Percentiles rank a stretch among this genome's conserved stretches.
Conservation (phyloP, 768 basidiomycete species). For the Polyporus arcularius region DNA sequence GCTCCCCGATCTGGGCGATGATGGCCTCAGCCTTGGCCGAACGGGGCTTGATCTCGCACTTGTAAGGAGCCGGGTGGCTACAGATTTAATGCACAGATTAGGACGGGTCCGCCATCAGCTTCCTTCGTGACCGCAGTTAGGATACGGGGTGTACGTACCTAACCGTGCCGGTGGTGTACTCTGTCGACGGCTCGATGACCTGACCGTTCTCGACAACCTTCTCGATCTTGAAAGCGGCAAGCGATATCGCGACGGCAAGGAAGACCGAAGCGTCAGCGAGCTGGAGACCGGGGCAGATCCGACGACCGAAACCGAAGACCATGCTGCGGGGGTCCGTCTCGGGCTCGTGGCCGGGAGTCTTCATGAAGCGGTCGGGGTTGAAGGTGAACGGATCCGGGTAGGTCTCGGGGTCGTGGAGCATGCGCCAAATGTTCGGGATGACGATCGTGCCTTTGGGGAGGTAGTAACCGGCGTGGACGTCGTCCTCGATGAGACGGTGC, state of each 20-base stretch:
- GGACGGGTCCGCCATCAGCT: too few relatives aligned
- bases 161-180: constrained; percentile 27
- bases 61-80: constrained; percentile 31
- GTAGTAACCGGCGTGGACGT: constrained; percentile 33
- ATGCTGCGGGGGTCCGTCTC: constrained; percentile 27
- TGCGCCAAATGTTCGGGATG: constrained; percentile 35
- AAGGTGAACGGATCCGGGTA: constrained; percentile 37
- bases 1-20: constrained; percentile 13
- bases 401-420: constrained; percentile 33
- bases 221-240: constrained; percentile 32
- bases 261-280: constrained; percentile 35
- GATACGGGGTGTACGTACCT: constrained; percentile 15
- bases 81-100: too few relatives aligned
- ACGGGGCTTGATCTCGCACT: constrained; percentile 32
- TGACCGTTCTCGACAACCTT: constrained; percentile 31
- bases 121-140: too few relatives aligned
- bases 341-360: constrained; percentile 20
- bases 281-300: constrained; percentile 30
- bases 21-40: constrained; percentile 27
- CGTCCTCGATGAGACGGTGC: constrained; percentile 35
- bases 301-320: constrained; percentile 35
- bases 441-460: constrained; percentile 38
- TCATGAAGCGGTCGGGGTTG: constrained; percentile 35
- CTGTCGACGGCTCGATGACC: constrained; percentile 27
- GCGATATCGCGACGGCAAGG: constrained; percentile 30